A percentile compares a stretch with the other conserved stretches of the same genome.
Evolutionary conservation across 345 rosid species (phyloP).

Genomic region (Cardiospermum halicacabum): DNA sequence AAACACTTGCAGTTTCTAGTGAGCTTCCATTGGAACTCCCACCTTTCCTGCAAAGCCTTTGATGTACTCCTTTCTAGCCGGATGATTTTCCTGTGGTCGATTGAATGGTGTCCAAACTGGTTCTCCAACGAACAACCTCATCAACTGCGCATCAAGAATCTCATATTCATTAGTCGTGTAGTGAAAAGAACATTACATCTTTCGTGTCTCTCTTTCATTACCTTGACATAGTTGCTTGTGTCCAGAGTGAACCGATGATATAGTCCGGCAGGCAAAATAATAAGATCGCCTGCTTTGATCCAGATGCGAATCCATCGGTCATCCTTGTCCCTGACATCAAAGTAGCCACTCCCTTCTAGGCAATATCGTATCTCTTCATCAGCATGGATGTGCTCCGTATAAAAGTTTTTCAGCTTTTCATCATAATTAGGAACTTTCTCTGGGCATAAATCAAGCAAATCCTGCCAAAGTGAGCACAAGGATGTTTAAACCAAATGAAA

Average conservation of each 20-base stretch:
- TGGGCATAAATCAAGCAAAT: constrained; percentile 74
- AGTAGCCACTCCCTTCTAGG: constrained; percentile 79
- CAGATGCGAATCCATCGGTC: constrained; percentile 77
- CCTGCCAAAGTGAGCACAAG: constrained; percentile 33
- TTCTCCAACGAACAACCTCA: constrained; percentile 84
- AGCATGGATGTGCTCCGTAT: constrained; percentile 78
- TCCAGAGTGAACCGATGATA: constrained; percentile 93
- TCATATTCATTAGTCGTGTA: neutral
- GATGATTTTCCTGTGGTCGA: constrained; percentile 85
- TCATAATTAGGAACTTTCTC: constrained; percentile 79
- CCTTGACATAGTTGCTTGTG: constrained; percentile 69
- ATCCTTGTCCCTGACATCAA: constrained; percentile 74
- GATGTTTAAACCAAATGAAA: neutral
- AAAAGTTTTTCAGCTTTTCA: constrained; percentile 83
- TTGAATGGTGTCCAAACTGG: constrained; percentile 79
- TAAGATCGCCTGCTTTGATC: constrained; percentile 76
- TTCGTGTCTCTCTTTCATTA: constrained; percentile 20
- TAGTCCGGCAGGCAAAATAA: constrained; percentile 74
- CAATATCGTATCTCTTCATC: constrained; percentile 93
- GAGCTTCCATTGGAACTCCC: constrained; percentile 38
- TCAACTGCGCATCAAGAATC: constrained; percentile 41
- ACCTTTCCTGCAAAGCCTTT: constrained; percentile 35
- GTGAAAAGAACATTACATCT: neutral
- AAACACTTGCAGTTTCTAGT: constrained; percentile 12
- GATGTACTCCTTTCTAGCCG: constrained; percentile 62